Base-by-base conservation (phyloP, 164 flowering plant species). In the Houttuynia cordata region DNA sequence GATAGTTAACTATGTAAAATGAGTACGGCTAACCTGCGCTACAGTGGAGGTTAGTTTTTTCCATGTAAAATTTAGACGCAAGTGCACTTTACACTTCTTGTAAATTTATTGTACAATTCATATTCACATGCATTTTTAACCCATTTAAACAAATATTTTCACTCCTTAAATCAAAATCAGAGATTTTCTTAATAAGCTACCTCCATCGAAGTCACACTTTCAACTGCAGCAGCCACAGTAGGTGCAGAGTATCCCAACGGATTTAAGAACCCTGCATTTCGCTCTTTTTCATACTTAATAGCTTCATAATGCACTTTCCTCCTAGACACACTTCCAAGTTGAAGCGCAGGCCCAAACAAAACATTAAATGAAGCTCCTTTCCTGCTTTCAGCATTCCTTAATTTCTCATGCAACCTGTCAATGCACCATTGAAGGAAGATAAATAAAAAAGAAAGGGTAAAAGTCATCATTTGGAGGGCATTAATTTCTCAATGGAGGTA, bases 241-340 rank as follows among this genome's bases (percentile, higher is more conserved):
- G 72, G 62, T 10, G 88, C 74, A 20, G 93, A 91, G 70, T 83
- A 85, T 58, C 95, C 89, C 78, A 91, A 86, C 24, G 93, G 91
- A 60, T 86, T 83, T 59, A 85, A 59, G 67, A 83, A 81, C 51
- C 97, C 88, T 52, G 75, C 88, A 81, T 87, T 83, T 56, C 87
- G 74, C 62, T 87, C 93, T 71, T 70, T 84, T 71, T 87, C 93
- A 69, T 86, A 87, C 58, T 81, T 81, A 56, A 86, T 68, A 53
- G 93, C 84, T 72, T 91, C 97, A 76, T 68, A 68, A 72, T 84
- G 63, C 53, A 84, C 84, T 71, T 83, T 83, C 73, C 95, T 83
- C 74, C 83, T 87, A 24, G 96, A 87, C 63, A 91, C 53, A 61
- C 84, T 78, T 21, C 97, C 97, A 70, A 87, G 81, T 67, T 56